phyloP scores from a whole-genome alignment of 2,329 filamentous ascomycete genomes.

The Plectosphaerella plurivora region DNA sequence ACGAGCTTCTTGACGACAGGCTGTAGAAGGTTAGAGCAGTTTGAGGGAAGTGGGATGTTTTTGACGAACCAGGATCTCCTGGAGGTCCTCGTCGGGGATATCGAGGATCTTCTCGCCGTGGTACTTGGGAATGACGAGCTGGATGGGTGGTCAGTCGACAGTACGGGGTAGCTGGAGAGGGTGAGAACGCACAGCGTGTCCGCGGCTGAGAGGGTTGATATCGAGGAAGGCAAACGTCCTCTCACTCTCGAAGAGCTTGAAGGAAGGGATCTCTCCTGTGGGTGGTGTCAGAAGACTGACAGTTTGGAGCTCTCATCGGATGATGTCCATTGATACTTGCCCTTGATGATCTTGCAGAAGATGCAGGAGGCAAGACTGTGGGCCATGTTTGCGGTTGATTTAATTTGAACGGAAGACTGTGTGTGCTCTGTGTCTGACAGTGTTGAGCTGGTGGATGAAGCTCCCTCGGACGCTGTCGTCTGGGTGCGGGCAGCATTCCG shows the following conservation, averaged over 20 bases:
- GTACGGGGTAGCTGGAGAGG: background rate
- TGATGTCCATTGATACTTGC: conserved; percentile 30
- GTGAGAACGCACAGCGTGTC: conserved; percentile 69
- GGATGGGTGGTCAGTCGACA: conserved; percentile 4
- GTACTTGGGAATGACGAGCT: conserved; percentile 95
- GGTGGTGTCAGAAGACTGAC: background rate
- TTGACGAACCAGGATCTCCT: conserved; percentile 68
- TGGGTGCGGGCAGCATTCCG: background rate
- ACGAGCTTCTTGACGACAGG: conserved; percentile 86
- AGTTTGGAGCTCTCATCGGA: background rate
- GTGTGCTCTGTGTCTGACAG: background rate
- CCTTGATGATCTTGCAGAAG: conserved; percentile 98
- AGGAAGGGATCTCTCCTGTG: conserved; percentile 86
- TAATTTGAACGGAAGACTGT: no score
- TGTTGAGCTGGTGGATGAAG: background rate
- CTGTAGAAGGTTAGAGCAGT: conserved; percentile 25
- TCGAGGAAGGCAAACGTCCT: conserved; percentile 95
- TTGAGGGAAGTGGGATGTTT: background rate
- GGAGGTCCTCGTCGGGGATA: conserved; percentile 83
- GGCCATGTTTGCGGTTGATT: conserved; percentile 15
- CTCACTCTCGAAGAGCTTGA: conserved; percentile 94
- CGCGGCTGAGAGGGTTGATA: conserved; percentile 82
- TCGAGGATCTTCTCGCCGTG: conserved; percentile 90
- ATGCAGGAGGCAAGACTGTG: conserved; percentile 68
- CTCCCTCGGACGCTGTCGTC: background rate